Evolutionary conservation across 768 basidiomycete species (phyloP).

Genomic region (Termitomyces sp.): DNA sequence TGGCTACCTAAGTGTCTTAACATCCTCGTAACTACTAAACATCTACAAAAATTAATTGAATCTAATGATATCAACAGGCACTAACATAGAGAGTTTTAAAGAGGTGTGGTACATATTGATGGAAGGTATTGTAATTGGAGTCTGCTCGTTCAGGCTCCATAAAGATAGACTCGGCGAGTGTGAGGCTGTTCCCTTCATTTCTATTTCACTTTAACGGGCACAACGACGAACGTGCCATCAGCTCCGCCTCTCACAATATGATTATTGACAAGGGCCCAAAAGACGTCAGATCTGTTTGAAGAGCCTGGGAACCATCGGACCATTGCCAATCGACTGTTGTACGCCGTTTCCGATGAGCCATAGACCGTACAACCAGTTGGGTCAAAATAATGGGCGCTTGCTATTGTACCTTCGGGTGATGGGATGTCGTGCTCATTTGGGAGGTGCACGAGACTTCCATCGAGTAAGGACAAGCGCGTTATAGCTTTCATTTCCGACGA

Average conservation of each 20-base stretch:
- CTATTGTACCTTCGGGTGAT: not conserved
- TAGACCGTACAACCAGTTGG: not conserved
- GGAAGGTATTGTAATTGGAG: no score
- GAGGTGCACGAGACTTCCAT: not conserved
- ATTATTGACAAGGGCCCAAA: not conserved
- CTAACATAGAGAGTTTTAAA: no score
- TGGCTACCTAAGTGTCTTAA: no score
- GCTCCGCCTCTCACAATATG: not conserved
- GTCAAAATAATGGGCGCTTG: not conserved
- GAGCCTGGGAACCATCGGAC: not conserved
- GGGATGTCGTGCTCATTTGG: not conserved
- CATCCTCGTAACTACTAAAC: no score
- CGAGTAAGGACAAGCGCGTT: not conserved
- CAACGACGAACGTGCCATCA: constrained; percentile 1
- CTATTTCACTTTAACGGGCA: not conserved
- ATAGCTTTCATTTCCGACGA: not conserved
- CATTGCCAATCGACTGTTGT: not conserved
- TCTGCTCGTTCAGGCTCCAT: no score
- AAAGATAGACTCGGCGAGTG: no score
- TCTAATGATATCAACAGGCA: no score
- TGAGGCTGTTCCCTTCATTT: not conserved
- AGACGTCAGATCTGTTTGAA: not conserved
- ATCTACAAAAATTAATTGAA: no score
- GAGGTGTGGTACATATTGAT: no score
- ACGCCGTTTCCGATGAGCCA: not conserved